Percentiles rank a stretch among this genome's conserved stretches.
phyloP scores from a whole-genome alignment of 1,284 basidiomycete species.

The Vanrija sp. region DNA sequence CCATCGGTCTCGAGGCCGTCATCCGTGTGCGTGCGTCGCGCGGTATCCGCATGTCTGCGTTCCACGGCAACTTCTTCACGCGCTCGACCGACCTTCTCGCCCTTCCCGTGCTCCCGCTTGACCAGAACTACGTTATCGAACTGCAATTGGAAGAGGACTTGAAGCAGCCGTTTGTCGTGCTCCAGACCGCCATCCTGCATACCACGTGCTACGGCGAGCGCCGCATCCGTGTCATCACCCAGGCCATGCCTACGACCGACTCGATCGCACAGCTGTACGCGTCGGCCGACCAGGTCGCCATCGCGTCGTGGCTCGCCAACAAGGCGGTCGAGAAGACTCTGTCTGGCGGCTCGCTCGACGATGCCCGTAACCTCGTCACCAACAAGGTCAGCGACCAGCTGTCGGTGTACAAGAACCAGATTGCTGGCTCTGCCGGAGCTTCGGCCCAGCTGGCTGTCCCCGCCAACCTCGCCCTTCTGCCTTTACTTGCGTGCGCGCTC shows the following conservation, averaged over 20 bases:
- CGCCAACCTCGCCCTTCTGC: conserved; percentile 91
- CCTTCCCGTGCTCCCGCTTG: conserved; percentile 92
- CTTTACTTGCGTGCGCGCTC: conserved; percentile 80
- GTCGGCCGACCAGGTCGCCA: conserved; percentile 89
- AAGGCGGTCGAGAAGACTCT: conserved; percentile 94
- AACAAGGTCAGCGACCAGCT: conserved; percentile 90
- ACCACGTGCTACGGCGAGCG: conserved; percentile 95
- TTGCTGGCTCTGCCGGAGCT: conserved; percentile 88
- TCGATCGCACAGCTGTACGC: conserved; percentile 92
- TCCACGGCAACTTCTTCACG: conserved; percentile 99
- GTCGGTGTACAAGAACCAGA: conserved; percentile 89
- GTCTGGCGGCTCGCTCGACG: conserved; percentile 73
- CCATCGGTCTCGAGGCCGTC: conserved; percentile 94
- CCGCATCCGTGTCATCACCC: conserved; percentile 90
- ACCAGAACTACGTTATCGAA: conserved; percentile 96
- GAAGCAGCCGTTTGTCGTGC: conserved; percentile 85
- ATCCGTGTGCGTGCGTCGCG: conserved; percentile 94
- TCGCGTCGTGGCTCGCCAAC: conserved; percentile 85
- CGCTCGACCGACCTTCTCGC: conserved; percentile 95
- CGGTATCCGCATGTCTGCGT: conserved; percentile 92
- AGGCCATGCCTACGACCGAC: conserved; percentile 86
- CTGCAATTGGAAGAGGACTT: conserved; percentile 96
- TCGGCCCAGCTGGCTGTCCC: conserved; percentile 89
- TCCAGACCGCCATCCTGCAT: conserved; percentile 94
- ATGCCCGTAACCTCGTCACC: conserved; percentile 84